Evolutionary conservation across 345 rosid genomes (phyloP), one percentile per base, ranked within the genome.

Genomic region (Acer campestre): DNA sequence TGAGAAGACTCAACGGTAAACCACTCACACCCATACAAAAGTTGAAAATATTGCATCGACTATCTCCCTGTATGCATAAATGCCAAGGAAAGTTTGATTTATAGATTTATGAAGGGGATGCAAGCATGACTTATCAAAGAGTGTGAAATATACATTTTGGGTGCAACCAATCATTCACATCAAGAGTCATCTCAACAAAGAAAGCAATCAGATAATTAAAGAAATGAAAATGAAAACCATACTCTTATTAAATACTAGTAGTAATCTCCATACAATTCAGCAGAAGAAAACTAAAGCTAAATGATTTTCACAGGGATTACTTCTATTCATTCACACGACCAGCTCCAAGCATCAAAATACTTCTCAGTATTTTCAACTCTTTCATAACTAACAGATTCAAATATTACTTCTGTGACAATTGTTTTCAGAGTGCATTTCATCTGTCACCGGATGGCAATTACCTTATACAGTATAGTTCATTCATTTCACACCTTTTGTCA

Each of bases 131-230:
- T 44, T 8, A 31, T 16, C 13, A 51, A 25, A 25, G 40, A 48
- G 8, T 2, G 10, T 27, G 7, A 12, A 71, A 4, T 2, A n/a
- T n/a, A n/a, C 27, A 25, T 25, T 25, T n/a, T n/a, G n/a, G n/a
- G n/a, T n/a, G n/a, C n/a, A n/a, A n/a, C n/a, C 27, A 13, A 40
- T 59, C 20, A 5, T 8, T 40, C 48, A 22, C 55, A 2, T 31
- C 29, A 73, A 73, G 66, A 40, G 76, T 10, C 56, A 42, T 8
- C 17, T 40, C 73, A 68, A 23, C 51, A 23, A 69, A 48, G 5
- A 23, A 20, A 61, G 7, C 31, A 23, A 51, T 5, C 1, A 46
- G 16, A 7, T 6, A 12, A 48, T 2, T 49, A 29, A 35, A 11
- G 67, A 16, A 38, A 18, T 35, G n/a, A 71, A 56, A 14, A 48